A percentile compares a stretch with the other conserved stretches of the same genome.
Conservation (phyloP, 139 green algal genomes). For the Desmodesmus armatus region DNA sequence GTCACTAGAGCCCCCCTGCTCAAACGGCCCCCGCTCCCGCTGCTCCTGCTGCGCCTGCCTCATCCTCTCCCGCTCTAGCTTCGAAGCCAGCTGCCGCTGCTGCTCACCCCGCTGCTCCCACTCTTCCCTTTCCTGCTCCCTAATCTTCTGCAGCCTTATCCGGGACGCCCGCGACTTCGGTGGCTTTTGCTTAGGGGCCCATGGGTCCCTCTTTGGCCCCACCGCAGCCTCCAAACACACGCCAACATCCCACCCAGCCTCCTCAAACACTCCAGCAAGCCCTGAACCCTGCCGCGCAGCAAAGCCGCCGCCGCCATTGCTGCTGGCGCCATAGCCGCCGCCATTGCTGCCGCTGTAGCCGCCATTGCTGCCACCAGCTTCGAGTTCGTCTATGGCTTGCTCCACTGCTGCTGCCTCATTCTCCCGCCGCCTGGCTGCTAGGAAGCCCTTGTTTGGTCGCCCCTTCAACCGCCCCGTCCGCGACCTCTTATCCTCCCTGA, state of each 20-base stretch:
- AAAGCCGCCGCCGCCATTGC: background rate
- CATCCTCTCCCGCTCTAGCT: background rate
- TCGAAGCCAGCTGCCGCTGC: background rate
- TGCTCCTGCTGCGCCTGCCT: background rate
- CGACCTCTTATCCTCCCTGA: too few species aligned
- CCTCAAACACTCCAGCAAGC: background rate
- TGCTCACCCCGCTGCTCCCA: background rate
- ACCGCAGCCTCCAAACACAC: background rate
- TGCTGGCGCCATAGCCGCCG: background rate
- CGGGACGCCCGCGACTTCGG: background rate
- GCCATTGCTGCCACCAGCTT: background rate
- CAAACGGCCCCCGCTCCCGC: background rate
- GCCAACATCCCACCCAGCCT: background rate
- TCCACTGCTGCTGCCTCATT: too few species aligned
- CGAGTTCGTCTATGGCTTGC: too few species aligned
- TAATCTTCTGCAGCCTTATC: conserved; percentile 26
- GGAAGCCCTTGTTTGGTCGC: too few species aligned
- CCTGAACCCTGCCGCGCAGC: background rate
- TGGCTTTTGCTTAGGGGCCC: background rate
- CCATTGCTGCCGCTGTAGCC: background rate
- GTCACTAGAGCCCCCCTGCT: background rate
- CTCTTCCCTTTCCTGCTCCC: background rate
- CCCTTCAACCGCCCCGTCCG: too few species aligned
- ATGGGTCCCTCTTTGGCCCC: background rate
- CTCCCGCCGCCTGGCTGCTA: too few species aligned